Conservation (phyloP, 2,329 filamentous ascomycete species). For the Arthrinium puccinioides region DNA sequence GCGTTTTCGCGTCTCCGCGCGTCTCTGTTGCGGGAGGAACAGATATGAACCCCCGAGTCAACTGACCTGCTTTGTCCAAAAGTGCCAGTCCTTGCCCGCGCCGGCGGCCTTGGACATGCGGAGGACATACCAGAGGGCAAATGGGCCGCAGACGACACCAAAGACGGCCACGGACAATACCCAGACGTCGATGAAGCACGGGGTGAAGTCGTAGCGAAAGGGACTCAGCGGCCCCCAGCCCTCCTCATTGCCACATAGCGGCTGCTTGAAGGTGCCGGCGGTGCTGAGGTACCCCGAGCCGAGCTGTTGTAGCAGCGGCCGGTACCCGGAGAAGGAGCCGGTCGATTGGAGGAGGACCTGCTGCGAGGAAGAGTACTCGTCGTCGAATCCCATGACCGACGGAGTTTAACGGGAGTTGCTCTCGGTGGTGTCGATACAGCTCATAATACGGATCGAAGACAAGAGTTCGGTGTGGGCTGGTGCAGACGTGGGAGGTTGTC, state of each 20-base stretch:
- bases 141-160: constrained; percentile 69
- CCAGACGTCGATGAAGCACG: constrained; percentile 94
- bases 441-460: constrained; percentile 21
- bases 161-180: constrained; percentile 70
- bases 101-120: constrained; percentile 58
- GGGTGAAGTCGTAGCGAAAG: constrained; percentile 86
- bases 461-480: no score
- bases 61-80: constrained; percentile 82
- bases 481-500: no score
- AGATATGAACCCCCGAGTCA: no score
- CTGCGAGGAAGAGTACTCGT: constrained; percentile 32
- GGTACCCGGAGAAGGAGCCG: constrained; percentile 55
- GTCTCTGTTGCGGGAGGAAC: constrained; percentile 13
- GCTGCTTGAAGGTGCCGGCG: constrained; percentile 47
- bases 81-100: constrained; percentile 80
- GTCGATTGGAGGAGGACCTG: constrained; percentile 45
- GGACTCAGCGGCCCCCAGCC: constrained; percentile 94
- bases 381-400: constrained; percentile 28
- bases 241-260: constrained; percentile 80
- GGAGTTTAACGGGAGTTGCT: constrained; percentile 10
- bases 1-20: no score
- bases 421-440: constrained; percentile 11
- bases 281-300: constrained; percentile 54
- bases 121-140: constrained; percentile 74
- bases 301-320: constrained; percentile 37